A percentile compares a stretch with the other conserved stretches of the same genome.
Evolutionary conservation across 2,329 filamentous ascomycete species (phyloP).

Genomic region (Monosporascus cannonballus): DNA sequence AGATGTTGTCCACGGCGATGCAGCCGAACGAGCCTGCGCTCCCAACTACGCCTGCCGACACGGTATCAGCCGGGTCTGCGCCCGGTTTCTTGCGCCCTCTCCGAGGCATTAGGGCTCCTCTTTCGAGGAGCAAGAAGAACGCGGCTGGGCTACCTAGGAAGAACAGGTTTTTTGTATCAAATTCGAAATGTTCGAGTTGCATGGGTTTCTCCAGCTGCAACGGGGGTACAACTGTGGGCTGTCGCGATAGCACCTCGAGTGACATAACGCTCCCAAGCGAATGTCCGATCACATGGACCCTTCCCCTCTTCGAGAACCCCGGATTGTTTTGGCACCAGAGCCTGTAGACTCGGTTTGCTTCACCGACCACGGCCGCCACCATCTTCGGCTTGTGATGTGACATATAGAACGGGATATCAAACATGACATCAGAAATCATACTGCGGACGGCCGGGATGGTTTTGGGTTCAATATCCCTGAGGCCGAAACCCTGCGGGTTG

Average conservation of each 20-base stretch:
- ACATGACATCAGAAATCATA: conserved; percentile 95
- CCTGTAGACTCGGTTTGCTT: conserved; percentile 93
- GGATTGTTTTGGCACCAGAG: conserved; percentile 94
- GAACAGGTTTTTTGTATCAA: conserved; percentile 86
- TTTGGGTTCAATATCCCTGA: conserved; percentile 87
- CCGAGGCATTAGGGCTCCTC: conserved; percentile 64
- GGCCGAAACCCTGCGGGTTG: conserved; percentile 50
- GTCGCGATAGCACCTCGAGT: conserved; percentile 80
- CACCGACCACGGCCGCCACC: conserved; percentile 79
- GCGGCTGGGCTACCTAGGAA: conserved; percentile 84
- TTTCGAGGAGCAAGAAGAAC: conserved; percentile 87
- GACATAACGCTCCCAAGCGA: conserved; percentile 94
- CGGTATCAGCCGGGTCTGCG: conserved; percentile 56
- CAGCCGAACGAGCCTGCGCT: conserved; percentile 79
- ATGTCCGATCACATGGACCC: conserved; percentile 88
- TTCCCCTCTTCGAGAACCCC: conserved; percentile 71
- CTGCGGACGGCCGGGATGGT: conserved; percentile 89
- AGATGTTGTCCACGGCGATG: conserved; percentile 89
- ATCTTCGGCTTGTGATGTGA: conserved; percentile 95
- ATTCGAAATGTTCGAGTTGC: conserved; percentile 68
- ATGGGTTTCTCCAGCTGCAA: conserved; percentile 36
- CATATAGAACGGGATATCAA: conserved; percentile 96
- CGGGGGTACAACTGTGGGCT: conserved; percentile 65
- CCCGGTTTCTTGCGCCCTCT: conserved; percentile 70
- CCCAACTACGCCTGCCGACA: conserved; percentile 60